Evolutionary conservation across 179 eudicot species (phyloP).

Genomic region (Actinidia polygama): DNA sequence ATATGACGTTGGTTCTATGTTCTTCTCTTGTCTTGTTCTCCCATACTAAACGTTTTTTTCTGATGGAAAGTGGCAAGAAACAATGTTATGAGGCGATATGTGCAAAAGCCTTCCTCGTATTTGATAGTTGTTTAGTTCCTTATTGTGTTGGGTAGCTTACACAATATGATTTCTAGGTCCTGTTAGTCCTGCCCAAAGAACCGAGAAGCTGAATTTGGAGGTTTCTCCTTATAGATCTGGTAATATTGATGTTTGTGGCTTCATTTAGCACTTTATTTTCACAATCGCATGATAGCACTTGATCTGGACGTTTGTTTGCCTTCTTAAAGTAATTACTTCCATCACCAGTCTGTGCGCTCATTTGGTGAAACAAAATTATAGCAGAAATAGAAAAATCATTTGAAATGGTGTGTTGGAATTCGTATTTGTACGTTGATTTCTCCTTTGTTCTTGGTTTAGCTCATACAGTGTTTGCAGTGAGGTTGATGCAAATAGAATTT

Average conservation of each 20-base stretch:
- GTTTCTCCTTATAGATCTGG: conserved; percentile 98
- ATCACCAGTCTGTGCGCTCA: not conserved
- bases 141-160: not conserved
- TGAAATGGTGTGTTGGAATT: not conserved
- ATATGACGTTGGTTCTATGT: no score
- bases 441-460: conserved; percentile 14
- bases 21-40: no score
- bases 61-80: not conserved
- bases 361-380: not conserved
- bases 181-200: conserved; percentile 31
- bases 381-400: not conserved
- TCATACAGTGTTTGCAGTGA: conserved; percentile 80
- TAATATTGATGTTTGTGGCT: conserved; percentile 19
- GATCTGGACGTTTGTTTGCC: not conserved
- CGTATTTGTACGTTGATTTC: not conserved
- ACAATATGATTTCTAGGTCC: conserved; percentile 31
- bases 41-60: conserved; percentile 5
- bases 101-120: not conserved
- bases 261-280: not conserved
- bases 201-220: conserved; percentile 70
- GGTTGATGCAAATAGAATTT: conserved; percentile 91
- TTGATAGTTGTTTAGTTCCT: not conserved
- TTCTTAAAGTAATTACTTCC: not conserved
- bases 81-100: not conserved
- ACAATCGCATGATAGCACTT: not conserved